Base-by-base conservation (phyloP, 768 basidiomycete species). In the Boletus sp. region DNA sequence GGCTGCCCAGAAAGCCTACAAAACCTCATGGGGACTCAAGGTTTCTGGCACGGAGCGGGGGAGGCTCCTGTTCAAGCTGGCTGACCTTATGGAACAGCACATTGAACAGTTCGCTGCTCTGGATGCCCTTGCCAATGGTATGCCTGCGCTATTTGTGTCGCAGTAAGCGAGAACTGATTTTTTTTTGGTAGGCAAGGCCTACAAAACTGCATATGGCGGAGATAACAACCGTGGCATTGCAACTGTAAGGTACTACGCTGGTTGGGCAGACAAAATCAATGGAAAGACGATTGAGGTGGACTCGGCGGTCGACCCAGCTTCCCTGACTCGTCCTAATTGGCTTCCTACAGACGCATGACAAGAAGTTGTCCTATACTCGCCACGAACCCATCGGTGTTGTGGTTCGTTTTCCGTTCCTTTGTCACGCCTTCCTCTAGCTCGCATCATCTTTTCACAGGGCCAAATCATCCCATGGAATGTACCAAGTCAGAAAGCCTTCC, bases 381-480 rank as follows among this genome's bases (percentile, higher is more conserved):
- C 58, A 59, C 50, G 58, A 59, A 28, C 58, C 58, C 8, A 41
- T 59, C 6, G 58, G 58, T 30, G 58, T 59, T 29, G 58, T 59
- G 40, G 55, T 58, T 44, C 29, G 57, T 58, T 49, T 44, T 24
- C 15, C 9, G 10, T 37, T 6, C 20, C 29, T 29, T 30, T 35
- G 4, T 10, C 20, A 24, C 29, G 11, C 46, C 20, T 39, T n/a
- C 33, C 30, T 47, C 40, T 3, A 4, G 15, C 5, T 50, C 18
- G 5, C 42, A 30, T 18, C 35, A 39, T 12, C n/a, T 18, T 18
- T 30, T 36, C 17, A 18, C 17, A 58, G 57, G 58, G 58, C 8
- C 58, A 59, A 52, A 59, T 59, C 17, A 59, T 59, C 7, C 58
- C 58, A 15, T 59, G 57, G 57, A 59, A 58, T 30, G 48, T 50